Conservation (phyloP, 805 yeast genomes). For the Hanseniaspora occidentalis region DNA sequence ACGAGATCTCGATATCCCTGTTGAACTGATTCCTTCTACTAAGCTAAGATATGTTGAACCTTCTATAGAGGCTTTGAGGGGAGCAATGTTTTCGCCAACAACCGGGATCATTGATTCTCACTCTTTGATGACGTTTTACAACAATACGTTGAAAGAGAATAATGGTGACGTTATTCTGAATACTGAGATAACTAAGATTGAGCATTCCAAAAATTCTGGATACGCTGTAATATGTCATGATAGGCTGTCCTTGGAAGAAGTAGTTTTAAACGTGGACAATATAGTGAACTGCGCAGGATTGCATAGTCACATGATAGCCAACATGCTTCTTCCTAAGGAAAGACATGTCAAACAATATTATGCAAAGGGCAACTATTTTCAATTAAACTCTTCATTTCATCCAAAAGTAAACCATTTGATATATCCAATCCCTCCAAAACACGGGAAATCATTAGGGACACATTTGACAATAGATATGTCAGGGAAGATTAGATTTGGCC, state of each 20-base stretch:
- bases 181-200: constrained; percentile 38
- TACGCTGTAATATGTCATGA: constrained; percentile 23
- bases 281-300: constrained; percentile 75
- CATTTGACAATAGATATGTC: constrained; percentile 77
- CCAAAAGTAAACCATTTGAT: constrained; percentile 45
- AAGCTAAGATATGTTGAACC: constrained; percentile 48
- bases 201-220: constrained; percentile 15
- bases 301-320: constrained; percentile 59
- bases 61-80: constrained; percentile 45
- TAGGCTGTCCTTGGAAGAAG: constrained; percentile 21
- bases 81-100: constrained; percentile 59
- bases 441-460: constrained; percentile 70
- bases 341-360: constrained; percentile 47
- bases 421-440: constrained; percentile 71
- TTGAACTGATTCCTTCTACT: constrained; percentile 37
- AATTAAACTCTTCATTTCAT: constrained; percentile 32
- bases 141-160: constrained; percentile 39
- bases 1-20: constrained; percentile 40
- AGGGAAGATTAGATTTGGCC: constrained; percentile 74
- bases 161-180: constrained; percentile 56
- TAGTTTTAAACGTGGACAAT: constrained; percentile 37
- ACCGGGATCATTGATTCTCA: constrained; percentile 84
- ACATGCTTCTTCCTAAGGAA: constrained; percentile 51
- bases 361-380: constrained; percentile 79
- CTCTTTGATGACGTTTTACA: constrained; percentile 49